phyloP scores from a whole-genome alignment of 2,329 filamentous ascomycete genomes.

The Cyphellophora europaea region DNA sequence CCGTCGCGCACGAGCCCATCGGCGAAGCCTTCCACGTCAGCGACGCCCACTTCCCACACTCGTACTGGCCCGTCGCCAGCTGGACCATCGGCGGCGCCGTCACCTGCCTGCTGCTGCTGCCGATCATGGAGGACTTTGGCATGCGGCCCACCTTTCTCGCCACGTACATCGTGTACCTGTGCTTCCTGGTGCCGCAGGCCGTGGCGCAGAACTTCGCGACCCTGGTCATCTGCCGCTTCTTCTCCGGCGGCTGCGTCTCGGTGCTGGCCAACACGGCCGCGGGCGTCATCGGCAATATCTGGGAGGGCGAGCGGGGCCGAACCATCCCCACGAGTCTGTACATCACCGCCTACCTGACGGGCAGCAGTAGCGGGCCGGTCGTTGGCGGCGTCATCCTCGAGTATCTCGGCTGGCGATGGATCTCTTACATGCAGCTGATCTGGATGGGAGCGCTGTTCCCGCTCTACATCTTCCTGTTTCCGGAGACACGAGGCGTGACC shows the following conservation, averaged over 20 bases:
- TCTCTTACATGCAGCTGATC: conserved; percentile 25
- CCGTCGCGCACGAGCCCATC: conserved; percentile 25
- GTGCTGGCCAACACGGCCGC: conserved; percentile 20
- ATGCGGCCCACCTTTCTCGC: conserved; percentile 22
- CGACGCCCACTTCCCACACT: conserved; percentile 28
- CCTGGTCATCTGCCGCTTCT: conserved; percentile 19
- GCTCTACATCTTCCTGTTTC: conserved; percentile 29
- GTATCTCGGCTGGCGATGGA: conserved; percentile 14
- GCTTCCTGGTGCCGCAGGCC: conserved; percentile 19
- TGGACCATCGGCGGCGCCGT: conserved; percentile 35
- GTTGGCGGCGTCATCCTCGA: conserved; percentile 11
- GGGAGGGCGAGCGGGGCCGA: conserved; percentile 18
- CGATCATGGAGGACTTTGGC: conserved; percentile 31
- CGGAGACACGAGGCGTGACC: conserved; percentile 38
- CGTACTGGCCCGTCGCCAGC: conserved; percentile 31
- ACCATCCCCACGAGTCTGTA: conserved; percentile 12
- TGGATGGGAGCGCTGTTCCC: conserved; percentile 34
- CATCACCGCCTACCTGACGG: conserved; percentile 10
- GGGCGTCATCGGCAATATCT: conserved; percentile 21
- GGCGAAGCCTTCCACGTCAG: conserved; percentile 20
- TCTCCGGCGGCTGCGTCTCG: conserved; percentile 21
- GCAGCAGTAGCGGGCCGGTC: conserved; percentile 14
- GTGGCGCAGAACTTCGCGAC: conserved; percentile 18
- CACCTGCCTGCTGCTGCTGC: conserved; percentile 30
- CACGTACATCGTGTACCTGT: conserved; percentile 21